phyloP scores from a whole-genome alignment of 139 green algal species.

The Gonium pectorale region DNA sequence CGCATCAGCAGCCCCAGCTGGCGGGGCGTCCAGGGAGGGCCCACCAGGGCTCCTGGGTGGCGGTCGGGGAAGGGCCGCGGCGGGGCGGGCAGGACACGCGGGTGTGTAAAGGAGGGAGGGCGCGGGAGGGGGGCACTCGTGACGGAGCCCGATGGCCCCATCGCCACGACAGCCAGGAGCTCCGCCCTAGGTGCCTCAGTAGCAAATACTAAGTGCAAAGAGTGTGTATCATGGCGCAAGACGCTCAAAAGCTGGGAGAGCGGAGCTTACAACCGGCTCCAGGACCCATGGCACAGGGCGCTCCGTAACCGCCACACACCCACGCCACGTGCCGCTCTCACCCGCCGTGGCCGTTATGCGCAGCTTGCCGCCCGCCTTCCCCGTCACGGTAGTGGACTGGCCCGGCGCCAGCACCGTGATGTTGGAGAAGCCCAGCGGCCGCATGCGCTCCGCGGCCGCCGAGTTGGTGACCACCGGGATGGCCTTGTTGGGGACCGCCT shows the following conservation, averaged over 20 bases:
- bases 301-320: too few species aligned
- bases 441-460: constrained; percentile 65
- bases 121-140: too few species aligned
- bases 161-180: too few species aligned
- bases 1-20: constrained; percentile 79
- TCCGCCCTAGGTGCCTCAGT: too few species aligned
- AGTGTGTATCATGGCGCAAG: too few species aligned
- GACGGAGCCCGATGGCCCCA: too few species aligned
- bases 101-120: not conserved
- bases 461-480: constrained; percentile 78
- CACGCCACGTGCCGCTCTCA: not conserved
- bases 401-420: constrained; percentile 64
- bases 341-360: constrained; percentile 68
- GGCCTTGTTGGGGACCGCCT: constrained; percentile 65
- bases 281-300: too few species aligned
- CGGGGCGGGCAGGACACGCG: not conserved
- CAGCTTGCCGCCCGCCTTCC: constrained; percentile 65
- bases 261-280: too few species aligned
- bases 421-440: constrained; percentile 74
- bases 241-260: too few species aligned
- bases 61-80: not conserved
- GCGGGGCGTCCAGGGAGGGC: constrained; percentile 84
- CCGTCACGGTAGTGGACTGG: constrained; percentile 63
- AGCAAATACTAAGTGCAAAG: too few species aligned
- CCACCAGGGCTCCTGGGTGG: constrained; percentile 76